These are phyloP conservation scores for Medicago ruthenica DNA, from an alignment of 306 rosid genomes.

Conservation along the genomic window DNA sequence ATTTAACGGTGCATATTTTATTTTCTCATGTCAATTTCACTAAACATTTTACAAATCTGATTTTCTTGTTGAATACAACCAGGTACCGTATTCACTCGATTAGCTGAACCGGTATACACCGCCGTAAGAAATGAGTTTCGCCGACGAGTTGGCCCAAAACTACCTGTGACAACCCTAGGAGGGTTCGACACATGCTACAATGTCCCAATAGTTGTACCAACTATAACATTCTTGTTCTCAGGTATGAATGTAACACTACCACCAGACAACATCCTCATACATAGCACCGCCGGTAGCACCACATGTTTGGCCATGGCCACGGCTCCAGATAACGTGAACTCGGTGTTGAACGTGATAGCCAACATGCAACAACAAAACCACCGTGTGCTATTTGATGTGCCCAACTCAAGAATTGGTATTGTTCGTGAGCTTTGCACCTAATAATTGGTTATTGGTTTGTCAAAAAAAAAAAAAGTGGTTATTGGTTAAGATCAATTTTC, in stretches of 20 bases:
- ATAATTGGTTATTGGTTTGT: background rate
- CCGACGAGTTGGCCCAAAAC: constrained; percentile 54
- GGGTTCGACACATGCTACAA: constrained; percentile 95
- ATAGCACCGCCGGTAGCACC: constrained; percentile 68
- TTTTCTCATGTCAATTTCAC: background rate
- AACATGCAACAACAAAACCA: constrained; percentile 97
- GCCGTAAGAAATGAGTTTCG: constrained; percentile 82
- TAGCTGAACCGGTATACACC: constrained; percentile 70
- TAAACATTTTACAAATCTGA: background rate
- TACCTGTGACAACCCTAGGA: constrained; percentile 64
- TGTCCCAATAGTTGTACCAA: constrained; percentile 68
- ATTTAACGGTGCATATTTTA: too few species aligned
- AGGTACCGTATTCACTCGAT: constrained; percentile 92
- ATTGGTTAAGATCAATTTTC: constrained; percentile 9
- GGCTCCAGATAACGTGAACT: constrained; percentile 84
- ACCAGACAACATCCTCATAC: constrained; percentile 74
- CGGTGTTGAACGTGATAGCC: constrained; percentile 89
- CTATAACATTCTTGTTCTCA: constrained; percentile 75
- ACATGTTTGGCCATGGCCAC: constrained; percentile 88
- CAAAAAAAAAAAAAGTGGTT: too few species aligned
- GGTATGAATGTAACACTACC: constrained; percentile 93
- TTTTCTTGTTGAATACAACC: background rate
- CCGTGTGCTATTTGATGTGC: constrained; percentile 77
- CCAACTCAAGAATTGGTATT: constrained; percentile 85
- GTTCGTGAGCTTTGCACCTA: constrained; percentile 83